phyloP scores from a whole-genome alignment of 2,329 filamentous ascomycete species.

The Botryotinia convoluta region DNA sequence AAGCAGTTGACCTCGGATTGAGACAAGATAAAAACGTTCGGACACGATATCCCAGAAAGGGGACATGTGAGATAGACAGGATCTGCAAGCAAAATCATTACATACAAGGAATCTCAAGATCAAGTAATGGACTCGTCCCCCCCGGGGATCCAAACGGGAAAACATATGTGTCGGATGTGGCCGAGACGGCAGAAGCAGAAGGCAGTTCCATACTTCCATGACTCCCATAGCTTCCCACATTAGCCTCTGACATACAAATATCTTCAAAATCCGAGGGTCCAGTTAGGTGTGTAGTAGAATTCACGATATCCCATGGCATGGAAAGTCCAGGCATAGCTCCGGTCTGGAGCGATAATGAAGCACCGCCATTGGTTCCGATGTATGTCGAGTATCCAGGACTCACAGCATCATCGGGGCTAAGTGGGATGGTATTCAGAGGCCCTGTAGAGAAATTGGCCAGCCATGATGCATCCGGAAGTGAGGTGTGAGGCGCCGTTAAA shows the following conservation, averaged over 20 bases:
- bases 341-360: conserved; percentile 17
- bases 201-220: conserved; percentile 31
- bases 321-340: conserved; percentile 22
- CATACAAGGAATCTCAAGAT: conserved; percentile 30
- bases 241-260: conserved; percentile 24
- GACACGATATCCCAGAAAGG: background rate
- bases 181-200: conserved; percentile 28
- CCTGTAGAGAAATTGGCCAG: background rate
- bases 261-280: conserved; percentile 26
- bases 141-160: conserved; percentile 27
- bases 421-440: background rate
- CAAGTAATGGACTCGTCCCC: conserved; percentile 21
- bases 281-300: conserved; percentile 18
- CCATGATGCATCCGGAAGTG: conserved; percentile 8
- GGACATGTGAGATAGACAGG: background rate
- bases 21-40: background rate
- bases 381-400: conserved; percentile 1
- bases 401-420: conserved; percentile 12
- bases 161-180: conserved; percentile 29
- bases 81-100: conserved; percentile 8
- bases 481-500: conserved; percentile 9
- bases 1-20: background rate
- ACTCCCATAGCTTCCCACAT: conserved; percentile 27
- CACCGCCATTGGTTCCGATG: conserved; percentile 8
- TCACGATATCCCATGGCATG: conserved; percentile 26